Conservation (phyloP, 2,329 filamentous ascomycete genomes). For the Colletotrichum sp. region DNA sequence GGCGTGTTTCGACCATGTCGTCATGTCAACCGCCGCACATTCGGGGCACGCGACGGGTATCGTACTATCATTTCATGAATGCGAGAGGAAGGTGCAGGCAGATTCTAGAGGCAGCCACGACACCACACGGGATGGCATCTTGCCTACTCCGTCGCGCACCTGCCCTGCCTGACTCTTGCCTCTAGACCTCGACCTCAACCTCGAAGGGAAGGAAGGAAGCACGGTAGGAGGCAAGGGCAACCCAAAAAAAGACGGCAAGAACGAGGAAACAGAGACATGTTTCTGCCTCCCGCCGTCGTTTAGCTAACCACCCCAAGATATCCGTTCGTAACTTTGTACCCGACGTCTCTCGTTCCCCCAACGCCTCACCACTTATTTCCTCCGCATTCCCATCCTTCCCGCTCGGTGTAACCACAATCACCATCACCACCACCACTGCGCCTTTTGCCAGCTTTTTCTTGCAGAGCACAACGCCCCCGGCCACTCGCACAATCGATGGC, state of each 20-base stretch:
- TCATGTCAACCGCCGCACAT: conserved; percentile 3
- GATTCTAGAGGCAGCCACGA: neutral
- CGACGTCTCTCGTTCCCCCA: neutral
- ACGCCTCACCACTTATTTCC: neutral
- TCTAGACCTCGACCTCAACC: neutral
- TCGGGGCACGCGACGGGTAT: neutral
- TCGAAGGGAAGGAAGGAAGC: neutral
- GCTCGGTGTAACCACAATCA: neutral
- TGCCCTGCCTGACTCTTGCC: neutral
- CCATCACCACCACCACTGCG: neutral
- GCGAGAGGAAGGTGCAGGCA: neutral
- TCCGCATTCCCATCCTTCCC: neutral
- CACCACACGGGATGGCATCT: neutral
- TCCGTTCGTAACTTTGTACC: neutral
- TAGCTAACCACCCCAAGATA: neutral
- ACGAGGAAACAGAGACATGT: neutral
- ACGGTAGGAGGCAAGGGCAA: neutral
- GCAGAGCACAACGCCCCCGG: neutral
- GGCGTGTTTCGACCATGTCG: conserved; percentile 2
- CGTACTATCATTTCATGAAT: neutral
- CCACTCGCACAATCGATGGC: neutral
- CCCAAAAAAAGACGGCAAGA: neutral
- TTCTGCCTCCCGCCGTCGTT: neutral
- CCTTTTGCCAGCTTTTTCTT: neutral
- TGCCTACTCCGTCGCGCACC: neutral